phyloP scores from a whole-genome alignment of 768 basidiomycete species.

The Exsudoporus frostii region DNA sequence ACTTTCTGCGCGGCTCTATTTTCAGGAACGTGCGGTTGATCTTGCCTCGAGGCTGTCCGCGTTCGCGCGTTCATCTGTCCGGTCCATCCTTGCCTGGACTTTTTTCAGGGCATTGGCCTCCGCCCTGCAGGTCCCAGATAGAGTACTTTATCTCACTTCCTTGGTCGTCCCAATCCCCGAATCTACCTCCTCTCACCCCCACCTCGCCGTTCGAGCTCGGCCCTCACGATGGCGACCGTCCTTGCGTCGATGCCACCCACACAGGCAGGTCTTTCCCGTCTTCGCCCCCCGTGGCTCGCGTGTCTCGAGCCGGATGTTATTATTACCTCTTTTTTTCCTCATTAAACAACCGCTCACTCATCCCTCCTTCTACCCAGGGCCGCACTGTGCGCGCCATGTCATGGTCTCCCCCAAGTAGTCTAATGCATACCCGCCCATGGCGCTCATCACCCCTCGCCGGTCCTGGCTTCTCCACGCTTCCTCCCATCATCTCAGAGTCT shows the following conservation, averaged over 20 bases:
- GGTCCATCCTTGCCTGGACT: background rate
- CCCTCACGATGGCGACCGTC: conserved; percentile 6
- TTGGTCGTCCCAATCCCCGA: background rate
- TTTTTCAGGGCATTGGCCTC: conserved; percentile 9
- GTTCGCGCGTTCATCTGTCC: conserved; percentile 24
- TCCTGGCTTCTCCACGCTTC: conserved; percentile 23
- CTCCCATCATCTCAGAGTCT: conserved; percentile 21
- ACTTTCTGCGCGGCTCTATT: too few species aligned
- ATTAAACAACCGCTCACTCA: background rate
- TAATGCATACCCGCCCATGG: conserved; percentile 23
- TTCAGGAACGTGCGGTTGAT: conserved; percentile 15
- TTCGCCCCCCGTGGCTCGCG: background rate
- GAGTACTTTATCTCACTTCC: conserved; percentile 7
- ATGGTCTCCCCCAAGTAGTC: conserved; percentile 5
- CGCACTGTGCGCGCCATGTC: conserved; percentile 16
- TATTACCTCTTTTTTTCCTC: background rate
- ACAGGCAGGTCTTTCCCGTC: conserved; percentile 11
- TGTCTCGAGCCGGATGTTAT: background rate
- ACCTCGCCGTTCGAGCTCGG: background rate
- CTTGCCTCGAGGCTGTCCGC: conserved; percentile 15
- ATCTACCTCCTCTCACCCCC: background rate
- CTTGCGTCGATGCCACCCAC: background rate
- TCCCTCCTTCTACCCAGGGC: background rate
- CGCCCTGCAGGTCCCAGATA: conserved; percentile 7
- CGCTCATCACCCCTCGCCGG: conserved; percentile 31